Evolutionary conservation across 768 basidiomycete species (phyloP).

Genomic region (Tulasnella sp.): DNA sequence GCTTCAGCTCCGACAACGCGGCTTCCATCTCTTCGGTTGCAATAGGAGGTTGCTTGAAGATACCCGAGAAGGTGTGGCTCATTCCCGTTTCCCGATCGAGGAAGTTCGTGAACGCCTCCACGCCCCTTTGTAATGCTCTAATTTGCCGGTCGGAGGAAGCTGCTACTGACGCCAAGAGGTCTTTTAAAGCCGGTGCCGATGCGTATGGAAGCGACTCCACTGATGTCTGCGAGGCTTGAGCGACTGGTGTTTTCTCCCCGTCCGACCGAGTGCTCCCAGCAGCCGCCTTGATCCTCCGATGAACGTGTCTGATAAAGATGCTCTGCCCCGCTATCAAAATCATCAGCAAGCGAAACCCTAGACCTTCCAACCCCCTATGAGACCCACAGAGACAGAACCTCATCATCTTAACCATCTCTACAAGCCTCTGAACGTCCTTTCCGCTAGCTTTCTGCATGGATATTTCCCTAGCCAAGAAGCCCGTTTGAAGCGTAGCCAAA

Average conservation of each 20-base stretch:
- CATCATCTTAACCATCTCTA: background rate
- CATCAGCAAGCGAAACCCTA: background rate
- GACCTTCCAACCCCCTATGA: background rate
- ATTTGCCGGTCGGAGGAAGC: background rate
- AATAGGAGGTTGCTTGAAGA: background rate
- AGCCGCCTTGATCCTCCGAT: background rate
- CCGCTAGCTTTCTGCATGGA: slow-evolving; percentile 24
- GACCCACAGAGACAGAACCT: background rate
- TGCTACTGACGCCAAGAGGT: background rate
- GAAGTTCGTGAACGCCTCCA: slow-evolving; percentile 19
- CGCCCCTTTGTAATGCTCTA: background rate
- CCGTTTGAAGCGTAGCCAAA: background rate
- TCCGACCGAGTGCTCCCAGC: background rate
- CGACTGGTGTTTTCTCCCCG: background rate
- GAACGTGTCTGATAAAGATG: slow-evolving; percentile 11
- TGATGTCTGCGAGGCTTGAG: background rate
- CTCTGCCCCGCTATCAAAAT: slow-evolving; percentile 2
- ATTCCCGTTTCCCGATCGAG: slow-evolving; percentile 22
- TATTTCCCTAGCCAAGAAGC: slow-evolving; percentile 22
- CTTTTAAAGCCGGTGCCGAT: background rate
- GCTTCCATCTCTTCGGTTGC: background rate
- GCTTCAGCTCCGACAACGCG: background rate
- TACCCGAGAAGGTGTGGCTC: background rate
- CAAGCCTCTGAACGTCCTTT: slow-evolving; percentile 3
- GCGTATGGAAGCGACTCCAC: slow-evolving; percentile 8